phyloP scores from a whole-genome alignment of 768 basidiomycete genomes.

The Cyclocybe cylindracea region DNA sequence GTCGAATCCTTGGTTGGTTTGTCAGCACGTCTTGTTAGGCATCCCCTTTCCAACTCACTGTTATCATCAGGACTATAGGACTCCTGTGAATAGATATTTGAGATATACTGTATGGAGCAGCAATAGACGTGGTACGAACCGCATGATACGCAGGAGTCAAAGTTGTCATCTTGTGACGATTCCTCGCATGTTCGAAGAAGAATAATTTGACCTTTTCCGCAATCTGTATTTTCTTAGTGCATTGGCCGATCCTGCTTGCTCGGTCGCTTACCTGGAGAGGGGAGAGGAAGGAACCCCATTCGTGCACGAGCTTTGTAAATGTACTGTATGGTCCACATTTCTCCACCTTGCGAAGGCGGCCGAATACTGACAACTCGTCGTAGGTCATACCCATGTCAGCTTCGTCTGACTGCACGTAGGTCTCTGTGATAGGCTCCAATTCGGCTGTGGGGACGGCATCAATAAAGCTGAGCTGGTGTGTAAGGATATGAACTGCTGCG shows the following conservation, averaged over 20 bases:
- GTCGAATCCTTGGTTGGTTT: slow-evolving; percentile 72
- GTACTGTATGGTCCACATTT: slow-evolving; percentile 98
- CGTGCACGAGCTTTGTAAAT: slow-evolving; percentile 92
- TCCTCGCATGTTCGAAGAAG: slow-evolving; percentile 95
- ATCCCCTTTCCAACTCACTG: slow-evolving; percentile 48
- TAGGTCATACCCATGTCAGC: slow-evolving; percentile 99
- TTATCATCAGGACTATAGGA: slow-evolving; percentile 98
- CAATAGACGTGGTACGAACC: slow-evolving; percentile 46
- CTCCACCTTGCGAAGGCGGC: slow-evolving; percentile 90
- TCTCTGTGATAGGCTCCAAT: slow-evolving; percentile 91
- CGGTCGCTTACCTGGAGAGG: slow-evolving; percentile 64
- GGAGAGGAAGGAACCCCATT: slow-evolving; percentile 88
- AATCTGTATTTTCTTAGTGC: slow-evolving; percentile 51
- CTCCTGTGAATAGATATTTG: slow-evolving; percentile 54
- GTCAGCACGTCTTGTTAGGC: slow-evolving; percentile 13
- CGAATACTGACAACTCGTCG: slow-evolving; percentile 92
- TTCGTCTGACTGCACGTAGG: slow-evolving; percentile 95
- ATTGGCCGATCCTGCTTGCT: not conserved
- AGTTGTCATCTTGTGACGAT: slow-evolving; percentile 99
- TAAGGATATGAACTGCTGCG: not conserved
- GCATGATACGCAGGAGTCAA: slow-evolving; percentile 94
- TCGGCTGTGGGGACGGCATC: slow-evolving; percentile 94
- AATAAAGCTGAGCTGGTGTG: slow-evolving; percentile 67
- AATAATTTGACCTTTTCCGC: slow-evolving; percentile 97
- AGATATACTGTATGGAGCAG: not conserved